Base-by-base conservation (phyloP, 2,329 filamentous ascomycete genomes). In the Ceratocystis alfenasii region DNA sequence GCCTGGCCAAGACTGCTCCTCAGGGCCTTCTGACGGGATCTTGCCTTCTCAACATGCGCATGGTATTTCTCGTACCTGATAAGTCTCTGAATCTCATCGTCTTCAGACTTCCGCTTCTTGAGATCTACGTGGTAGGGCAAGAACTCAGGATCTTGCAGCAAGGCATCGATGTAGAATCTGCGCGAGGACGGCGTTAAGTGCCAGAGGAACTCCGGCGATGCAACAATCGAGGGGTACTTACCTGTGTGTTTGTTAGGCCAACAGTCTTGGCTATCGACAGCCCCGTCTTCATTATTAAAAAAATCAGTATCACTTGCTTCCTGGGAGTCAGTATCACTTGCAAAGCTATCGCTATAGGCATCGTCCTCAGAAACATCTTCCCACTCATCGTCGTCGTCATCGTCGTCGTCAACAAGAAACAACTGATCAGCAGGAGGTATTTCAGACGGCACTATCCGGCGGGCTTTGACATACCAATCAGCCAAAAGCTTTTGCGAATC, bases 141-240 rank as follows among this genome's bases (percentile, higher is more conserved):
- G 22, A 59, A 59, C n/a, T 59, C 55, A 4, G 55, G 55, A 8
- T 59, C 55, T 17, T 36, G 55, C 33, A 59, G 55, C 33, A 59
- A 36, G n/a, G 28, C 17, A 8, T 59, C 28, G 4, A 59, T 30
- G 25, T 59, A 59, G 55, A 59, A 36, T n/a, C 7, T 28, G 17
- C 55, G 55, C 3, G 25, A 59, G 20, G 25, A 59, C 4, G 55
- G 55, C 7, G 55, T 59, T n/a, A 59, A n/a, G 22, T 25, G 28
- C 28, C 33, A 28, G 20, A 59, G 25, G 17, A 59, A 59, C 55
- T 59, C 17, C 17, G 12, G 15, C 7, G 55, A 59, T 36, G 55
- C 55, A 17, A 59, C 25, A n/a, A 1, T 36, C 3, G 55, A 17
- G 28, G 55, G 55, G 7, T 59, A 59, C 55, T 20, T 36, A 30